Evolutionary conservation across 2,329 filamentous ascomycete species (phyloP), one percentile per base, ranked within the genome.

Genomic region (Magnaporthiopsis incrustans): DNA sequence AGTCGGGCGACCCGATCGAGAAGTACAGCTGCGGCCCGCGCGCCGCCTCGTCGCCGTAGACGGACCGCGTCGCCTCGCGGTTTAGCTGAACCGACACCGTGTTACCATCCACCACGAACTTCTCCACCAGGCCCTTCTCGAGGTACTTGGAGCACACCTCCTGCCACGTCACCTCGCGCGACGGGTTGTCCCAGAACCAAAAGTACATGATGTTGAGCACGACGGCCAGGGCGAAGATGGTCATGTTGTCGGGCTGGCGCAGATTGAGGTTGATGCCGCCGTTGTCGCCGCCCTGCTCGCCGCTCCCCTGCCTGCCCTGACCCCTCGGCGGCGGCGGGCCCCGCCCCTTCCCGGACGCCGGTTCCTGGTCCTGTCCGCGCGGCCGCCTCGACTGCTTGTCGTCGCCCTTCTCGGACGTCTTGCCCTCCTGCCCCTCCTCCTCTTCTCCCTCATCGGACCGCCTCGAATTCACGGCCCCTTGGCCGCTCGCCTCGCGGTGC

Each of bases 91-190:
- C 90, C 32, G 69, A 67, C 59, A 98, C 95, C 67, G 85, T 85
- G 70, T 86, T 87, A 67, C 88, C 85, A 70, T 92, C 87, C 62
- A 97, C 84, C 44, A 96, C 88, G 25, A 99, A 83, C 79, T 93
- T 97, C 78, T 97, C 91, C 26, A 99, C 93, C 30, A 99, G 83
- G 10, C 95, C 95, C 81, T 96, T 97, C 77, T 97, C 92, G 66
- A 99, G 82, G 81, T 97, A 98, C 38, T 92, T 95, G 70, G 87
- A 93, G 67, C 91, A 84, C 78, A 99, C 91, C 78, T 99, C 95
- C 77, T 99, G 93, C 91, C 92, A 99, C 64, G 95, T 98, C 65
- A 99, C 60, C 73, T 99, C 94, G 71, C 87, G 73, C 14, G 73
- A 73, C 50, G 77, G 77, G 67, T 81, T 78, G 61, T 71, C 70